phyloP scores from a whole-genome alignment of 352 stramenopile species.

The Phytophthora rubi region DNA sequence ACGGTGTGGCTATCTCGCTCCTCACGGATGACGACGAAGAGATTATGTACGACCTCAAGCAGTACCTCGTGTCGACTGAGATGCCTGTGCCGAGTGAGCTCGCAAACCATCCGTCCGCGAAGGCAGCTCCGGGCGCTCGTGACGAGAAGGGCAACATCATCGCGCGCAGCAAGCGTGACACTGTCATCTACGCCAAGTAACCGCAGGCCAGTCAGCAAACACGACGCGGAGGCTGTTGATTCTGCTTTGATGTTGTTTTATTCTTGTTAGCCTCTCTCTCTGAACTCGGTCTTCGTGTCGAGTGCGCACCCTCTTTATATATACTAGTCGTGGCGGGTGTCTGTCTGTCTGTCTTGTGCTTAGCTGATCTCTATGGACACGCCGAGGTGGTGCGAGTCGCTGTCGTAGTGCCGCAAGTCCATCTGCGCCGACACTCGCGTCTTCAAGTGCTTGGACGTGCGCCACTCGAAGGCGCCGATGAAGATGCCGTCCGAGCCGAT shows the following conservation, averaged over 20 bases:
- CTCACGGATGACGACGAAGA: conserved; percentile 97
- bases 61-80: conserved; percentile 96
- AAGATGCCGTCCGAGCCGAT: conserved; percentile 79
- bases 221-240: conserved; percentile 2
- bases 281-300: conserved; percentile 6
- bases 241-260: conserved; percentile 17
- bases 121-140: conserved; percentile 79
- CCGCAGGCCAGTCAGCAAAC: conserved; percentile 4
- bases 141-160: conserved; percentile 90
- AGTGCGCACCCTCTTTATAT: conserved; percentile 36
- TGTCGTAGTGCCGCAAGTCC: conserved; percentile 86
- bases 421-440: conserved; percentile 79
- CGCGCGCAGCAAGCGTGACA: conserved; percentile 86
- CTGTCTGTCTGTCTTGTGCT: conserved; percentile 9
- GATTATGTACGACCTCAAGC: conserved; percentile 97
- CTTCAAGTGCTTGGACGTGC: conserved; percentile 74
- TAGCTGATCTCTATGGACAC: conserved; percentile 86
- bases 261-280: conserved; percentile 5
- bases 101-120: conserved; percentile 92
- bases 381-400: conserved; percentile 82
- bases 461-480: conserved; percentile 82
- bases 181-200: conserved; percentile 88
- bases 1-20: conserved; percentile 97
- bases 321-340: conserved; percentile 21
- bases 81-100: conserved; percentile 95